Conservation (phyloP, 2,329 filamentous ascomycete genomes). For the Cladosporium oxysporum region DNA sequence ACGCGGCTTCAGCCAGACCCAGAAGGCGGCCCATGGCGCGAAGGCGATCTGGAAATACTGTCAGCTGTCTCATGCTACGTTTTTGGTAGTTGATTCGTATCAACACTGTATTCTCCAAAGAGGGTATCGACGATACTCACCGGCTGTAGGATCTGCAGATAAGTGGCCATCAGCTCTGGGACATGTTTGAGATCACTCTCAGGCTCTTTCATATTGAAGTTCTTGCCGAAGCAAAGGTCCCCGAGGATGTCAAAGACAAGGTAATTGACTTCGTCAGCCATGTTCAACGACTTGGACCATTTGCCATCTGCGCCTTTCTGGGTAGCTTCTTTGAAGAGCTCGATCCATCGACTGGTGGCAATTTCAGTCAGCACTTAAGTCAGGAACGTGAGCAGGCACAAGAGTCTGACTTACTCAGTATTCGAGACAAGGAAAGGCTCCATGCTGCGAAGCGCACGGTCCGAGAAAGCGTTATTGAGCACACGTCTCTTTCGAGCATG, state of each 20-base stretch:
- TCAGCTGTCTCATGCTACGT: neutral
- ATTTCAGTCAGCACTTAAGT: neutral
- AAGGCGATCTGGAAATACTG: conserved; percentile 15
- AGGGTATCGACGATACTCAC: conserved; percentile 35
- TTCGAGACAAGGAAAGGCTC: conserved; percentile 25
- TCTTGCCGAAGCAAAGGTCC: conserved; percentile 43
- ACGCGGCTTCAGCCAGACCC: conserved; percentile 26
- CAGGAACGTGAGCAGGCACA: neutral
- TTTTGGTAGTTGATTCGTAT: neutral
- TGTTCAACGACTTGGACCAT: conserved; percentile 36
- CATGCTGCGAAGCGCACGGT: conserved; percentile 24
- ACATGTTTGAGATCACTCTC: conserved; percentile 36
- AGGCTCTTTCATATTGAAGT: conserved; percentile 45
- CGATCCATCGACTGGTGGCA: neutral
- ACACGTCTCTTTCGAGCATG: conserved; percentile 25
- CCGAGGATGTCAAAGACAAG: conserved; percentile 51
- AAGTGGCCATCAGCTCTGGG: conserved; percentile 23
- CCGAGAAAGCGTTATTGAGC: conserved; percentile 26
- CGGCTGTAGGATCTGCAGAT: conserved; percentile 22
- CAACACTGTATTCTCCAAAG: neutral
- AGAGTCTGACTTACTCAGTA: conserved; percentile 15
- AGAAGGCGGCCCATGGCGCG: conserved; percentile 24
- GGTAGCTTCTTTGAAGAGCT: conserved; percentile 1
- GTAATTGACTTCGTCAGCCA: conserved; percentile 45
- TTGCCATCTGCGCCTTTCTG: neutral